Conservation (phyloP, 768 basidiomycete species). For the Calocera cornea region DNA sequence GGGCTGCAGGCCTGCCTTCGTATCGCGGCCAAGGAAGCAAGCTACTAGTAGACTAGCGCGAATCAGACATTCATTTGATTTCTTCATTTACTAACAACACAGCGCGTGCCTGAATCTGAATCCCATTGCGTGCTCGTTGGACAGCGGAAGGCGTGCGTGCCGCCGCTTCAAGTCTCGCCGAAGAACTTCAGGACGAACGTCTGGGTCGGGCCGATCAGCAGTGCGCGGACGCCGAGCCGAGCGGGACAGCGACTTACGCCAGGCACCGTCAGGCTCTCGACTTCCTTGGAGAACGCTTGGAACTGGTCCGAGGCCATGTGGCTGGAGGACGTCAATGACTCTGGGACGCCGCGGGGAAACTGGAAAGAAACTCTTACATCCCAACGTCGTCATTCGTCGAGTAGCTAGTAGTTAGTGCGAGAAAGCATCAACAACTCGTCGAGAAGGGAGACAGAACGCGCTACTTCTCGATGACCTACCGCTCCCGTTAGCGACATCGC, state of each 20-base stretch:
- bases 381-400: background rate
- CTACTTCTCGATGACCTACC: background rate
- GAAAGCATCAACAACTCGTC: background rate
- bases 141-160: background rate
- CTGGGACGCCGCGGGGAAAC: background rate
- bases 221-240: background rate
- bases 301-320: conserved; percentile 2
- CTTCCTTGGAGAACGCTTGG: background rate
- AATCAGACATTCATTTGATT: background rate
- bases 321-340: background rate
- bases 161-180: background rate
- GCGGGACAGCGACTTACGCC: background rate
- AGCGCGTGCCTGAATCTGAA: background rate
- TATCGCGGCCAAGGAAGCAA: no score
- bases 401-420: background rate
- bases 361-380: background rate
- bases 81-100: background rate
- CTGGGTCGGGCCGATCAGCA: background rate
- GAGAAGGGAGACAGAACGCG: background rate
- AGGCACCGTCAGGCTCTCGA: background rate
- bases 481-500: background rate
- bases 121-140: background rate
- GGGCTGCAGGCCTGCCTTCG: no score
- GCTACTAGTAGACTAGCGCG: no score
- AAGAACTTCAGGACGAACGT: conserved; percentile 1